These are phyloP conservation scores for Phytophthora fragariae DNA, from an alignment of 352 stramenopile species.

Conservation along the genomic window DNA sequence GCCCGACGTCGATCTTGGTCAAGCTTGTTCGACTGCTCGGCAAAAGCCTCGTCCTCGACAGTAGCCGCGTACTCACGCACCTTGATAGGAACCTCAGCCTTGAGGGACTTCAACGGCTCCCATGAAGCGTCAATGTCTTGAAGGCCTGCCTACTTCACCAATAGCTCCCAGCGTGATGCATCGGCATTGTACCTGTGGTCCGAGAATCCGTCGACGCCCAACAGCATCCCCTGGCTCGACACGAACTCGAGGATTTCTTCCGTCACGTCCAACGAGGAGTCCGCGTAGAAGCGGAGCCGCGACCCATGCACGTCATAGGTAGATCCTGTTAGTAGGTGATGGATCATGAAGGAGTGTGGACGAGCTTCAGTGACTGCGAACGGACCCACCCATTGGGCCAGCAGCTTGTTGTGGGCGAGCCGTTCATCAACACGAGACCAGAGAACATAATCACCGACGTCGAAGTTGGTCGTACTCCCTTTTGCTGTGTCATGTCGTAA, in stretches of 20 bases:
- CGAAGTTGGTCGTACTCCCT: background rate
- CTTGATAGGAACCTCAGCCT: background rate
- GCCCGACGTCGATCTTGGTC: background rate
- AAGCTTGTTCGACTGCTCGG: background rate
- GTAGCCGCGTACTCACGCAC: background rate
- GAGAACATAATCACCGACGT: background rate
- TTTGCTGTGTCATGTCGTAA: background rate
- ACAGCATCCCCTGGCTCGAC: slow-evolving; percentile 2
- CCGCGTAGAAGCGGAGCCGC: background rate
- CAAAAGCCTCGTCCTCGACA: background rate
- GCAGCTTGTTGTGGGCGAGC: background rate
- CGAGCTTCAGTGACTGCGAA: background rate
- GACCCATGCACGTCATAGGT: background rate
- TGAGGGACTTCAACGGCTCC: background rate
- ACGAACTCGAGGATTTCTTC: slow-evolving; percentile 2
- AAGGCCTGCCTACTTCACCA: background rate
- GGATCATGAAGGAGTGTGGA: slow-evolving; percentile 2
- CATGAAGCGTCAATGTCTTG: slow-evolving; percentile 1
- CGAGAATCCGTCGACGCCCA: background rate
- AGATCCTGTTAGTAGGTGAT: background rate
- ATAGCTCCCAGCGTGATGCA: background rate
- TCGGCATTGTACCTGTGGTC: background rate
- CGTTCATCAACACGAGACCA: background rate
- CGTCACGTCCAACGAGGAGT: background rate
- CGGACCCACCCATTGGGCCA: background rate